Conservation (phyloP, 495 filamentous ascomycete species). For the Penicillium salamii region DNA sequence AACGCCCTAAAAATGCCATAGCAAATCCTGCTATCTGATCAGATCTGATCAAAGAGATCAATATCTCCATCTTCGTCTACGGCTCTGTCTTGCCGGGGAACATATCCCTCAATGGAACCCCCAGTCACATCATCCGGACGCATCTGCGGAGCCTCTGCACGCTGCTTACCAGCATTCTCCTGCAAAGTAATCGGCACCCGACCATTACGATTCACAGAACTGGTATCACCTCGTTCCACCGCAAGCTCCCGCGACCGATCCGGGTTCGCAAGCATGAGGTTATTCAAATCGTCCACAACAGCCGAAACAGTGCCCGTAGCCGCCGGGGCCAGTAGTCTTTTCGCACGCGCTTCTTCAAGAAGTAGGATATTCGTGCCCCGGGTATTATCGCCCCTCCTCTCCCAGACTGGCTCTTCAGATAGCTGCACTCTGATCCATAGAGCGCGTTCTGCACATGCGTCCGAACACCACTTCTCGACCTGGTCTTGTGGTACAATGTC, state of each 20-base stretch:
- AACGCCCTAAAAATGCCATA: slow-evolving; percentile 12
- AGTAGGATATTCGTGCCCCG: slow-evolving; percentile 47
- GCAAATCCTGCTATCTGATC: slow-evolving; percentile 8
- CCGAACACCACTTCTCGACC: slow-evolving; percentile 85
- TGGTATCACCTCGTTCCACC: slow-evolving; percentile 46
- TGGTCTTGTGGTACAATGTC: slow-evolving; percentile 62
- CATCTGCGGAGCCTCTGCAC: slow-evolving; percentile 26
- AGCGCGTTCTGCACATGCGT: slow-evolving; percentile 71
- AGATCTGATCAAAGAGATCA: slow-evolving; percentile 39
- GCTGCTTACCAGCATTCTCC: slow-evolving; percentile 33
- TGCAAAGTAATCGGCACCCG: slow-evolving; percentile 37
- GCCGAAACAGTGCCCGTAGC: slow-evolving; percentile 17
- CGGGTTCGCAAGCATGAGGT: slow-evolving; percentile 29
- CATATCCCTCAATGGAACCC: slow-evolving; percentile 47
- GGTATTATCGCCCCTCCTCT: slow-evolving; percentile 49
- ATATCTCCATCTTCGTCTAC: slow-evolving; percentile 19
- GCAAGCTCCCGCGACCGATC: slow-evolving; percentile 38
- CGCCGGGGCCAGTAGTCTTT: slow-evolving; percentile 7
- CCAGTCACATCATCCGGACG: slow-evolving; percentile 36
- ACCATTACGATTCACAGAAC: slow-evolving; percentile 24
- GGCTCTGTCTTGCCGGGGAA: slow-evolving; percentile 26
- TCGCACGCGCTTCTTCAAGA: slow-evolving; percentile 47
- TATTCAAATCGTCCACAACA: slow-evolving; percentile 30
- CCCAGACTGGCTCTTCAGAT: slow-evolving; percentile 72
- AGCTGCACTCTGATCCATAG: slow-evolving; percentile 87